Conservation (phyloP, 768 basidiomycete species). For the Clitopilus hobsonii region DNA sequence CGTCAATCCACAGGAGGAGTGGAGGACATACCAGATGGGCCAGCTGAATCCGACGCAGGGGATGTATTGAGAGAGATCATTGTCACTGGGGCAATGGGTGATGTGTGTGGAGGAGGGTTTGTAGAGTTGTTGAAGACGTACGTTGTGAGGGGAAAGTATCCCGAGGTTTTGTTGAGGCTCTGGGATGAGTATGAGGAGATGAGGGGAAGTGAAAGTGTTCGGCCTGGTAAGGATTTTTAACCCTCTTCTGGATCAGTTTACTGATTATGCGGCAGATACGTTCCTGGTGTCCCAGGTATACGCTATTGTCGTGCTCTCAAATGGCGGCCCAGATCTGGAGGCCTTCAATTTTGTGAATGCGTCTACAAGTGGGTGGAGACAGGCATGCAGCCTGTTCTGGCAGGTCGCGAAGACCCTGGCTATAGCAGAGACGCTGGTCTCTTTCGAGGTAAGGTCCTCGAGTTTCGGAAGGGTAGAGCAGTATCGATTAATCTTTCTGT, state of each 20-base stretch:
- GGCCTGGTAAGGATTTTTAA: constrained; percentile 58
- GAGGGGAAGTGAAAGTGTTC: constrained; percentile 79
- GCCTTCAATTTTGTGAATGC: constrained; percentile 63
- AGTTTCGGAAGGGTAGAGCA: not conserved
- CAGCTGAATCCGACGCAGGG: constrained; percentile 65
- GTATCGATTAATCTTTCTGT: constrained; percentile 4
- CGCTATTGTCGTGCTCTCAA: constrained; percentile 84
- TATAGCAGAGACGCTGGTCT: constrained; percentile 72
- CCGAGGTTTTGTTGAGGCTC: constrained; percentile 64
- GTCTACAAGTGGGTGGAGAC: constrained; percentile 67
- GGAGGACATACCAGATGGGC: constrained; percentile 58
- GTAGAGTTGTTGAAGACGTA: constrained; percentile 79
- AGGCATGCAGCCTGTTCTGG: constrained; percentile 89
- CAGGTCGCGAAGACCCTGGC: constrained; percentile 78
- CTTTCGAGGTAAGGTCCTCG: constrained; percentile 80
- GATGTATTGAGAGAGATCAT: constrained; percentile 80
- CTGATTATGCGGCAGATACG: constrained; percentile 42
- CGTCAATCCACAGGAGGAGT: constrained; percentile 17
- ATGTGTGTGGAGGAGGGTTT: constrained; percentile 68
- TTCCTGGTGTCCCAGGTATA: constrained; percentile 79
- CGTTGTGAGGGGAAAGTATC: constrained; percentile 84
- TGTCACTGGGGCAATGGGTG: constrained; percentile 73
- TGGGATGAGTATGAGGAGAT: constrained; percentile 83
- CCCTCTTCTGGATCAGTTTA: constrained; percentile 2
- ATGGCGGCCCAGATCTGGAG: constrained; percentile 91